Conservation (phyloP, 306 rosid species). For the Medicago ruthenica region DNA sequence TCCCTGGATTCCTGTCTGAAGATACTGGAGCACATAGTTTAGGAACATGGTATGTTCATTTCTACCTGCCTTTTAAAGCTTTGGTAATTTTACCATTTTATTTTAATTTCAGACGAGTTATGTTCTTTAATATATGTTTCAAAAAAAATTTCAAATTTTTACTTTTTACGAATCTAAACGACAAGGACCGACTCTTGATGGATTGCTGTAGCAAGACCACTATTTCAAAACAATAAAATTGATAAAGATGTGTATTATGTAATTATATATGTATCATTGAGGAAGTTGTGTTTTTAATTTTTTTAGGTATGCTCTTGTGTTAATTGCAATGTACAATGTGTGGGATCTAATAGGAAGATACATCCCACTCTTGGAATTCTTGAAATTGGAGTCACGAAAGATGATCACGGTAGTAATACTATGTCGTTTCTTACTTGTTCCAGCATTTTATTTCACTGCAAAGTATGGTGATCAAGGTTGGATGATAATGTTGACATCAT, state of each 20-base stretch:
- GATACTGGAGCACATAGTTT: slow-evolving; percentile 88
- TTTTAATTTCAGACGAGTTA: no score
- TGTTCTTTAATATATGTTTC: no score
- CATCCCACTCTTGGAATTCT: slow-evolving; percentile 62
- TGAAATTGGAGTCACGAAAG: slow-evolving; percentile 73
- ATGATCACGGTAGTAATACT: slow-evolving; percentile 51
- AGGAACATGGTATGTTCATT: slow-evolving; percentile 71
- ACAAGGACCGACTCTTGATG: background rate
- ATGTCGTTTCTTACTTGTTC: slow-evolving; percentile 75
- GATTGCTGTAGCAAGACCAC: no score
- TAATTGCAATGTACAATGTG: slow-evolving; percentile 80
- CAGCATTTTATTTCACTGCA: slow-evolving; percentile 86
- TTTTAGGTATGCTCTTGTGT: slow-evolving; percentile 81
- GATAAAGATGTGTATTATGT: no score
- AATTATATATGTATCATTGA: background rate
- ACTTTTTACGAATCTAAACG: background rate
- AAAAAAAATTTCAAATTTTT: no score
- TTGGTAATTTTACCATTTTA: background rate
- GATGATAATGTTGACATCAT: slow-evolving; percentile 88
- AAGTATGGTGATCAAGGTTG: slow-evolving; percentile 86
- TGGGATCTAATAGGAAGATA: slow-evolving; percentile 82
- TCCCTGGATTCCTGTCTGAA: slow-evolving; percentile 90
- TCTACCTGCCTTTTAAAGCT: background rate
- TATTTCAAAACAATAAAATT: no score
- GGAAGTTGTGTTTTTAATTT: slow-evolving; percentile 1